Conservation (phyloP, 23 red algal genomes). For the Agarophyton chilense region DNA sequence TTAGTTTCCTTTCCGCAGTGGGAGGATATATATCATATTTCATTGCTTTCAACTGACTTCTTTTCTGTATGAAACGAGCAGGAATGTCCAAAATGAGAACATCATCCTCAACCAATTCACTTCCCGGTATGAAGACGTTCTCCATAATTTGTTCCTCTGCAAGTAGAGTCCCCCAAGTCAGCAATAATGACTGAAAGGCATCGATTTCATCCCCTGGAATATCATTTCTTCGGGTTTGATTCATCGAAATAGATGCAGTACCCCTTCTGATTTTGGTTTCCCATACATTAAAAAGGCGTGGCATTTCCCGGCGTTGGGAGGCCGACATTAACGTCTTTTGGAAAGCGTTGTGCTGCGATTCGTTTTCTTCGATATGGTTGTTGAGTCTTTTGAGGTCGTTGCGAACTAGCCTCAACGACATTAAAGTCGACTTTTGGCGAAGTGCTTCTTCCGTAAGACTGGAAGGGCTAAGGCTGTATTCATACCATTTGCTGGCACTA, state of each 20-base stretch:
- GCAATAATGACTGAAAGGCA: not conserved
- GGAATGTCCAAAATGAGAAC: not conserved
- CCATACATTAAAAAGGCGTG: constrained; percentile 6
- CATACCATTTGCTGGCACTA: constrained; percentile 20
- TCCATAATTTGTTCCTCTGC: not conserved
- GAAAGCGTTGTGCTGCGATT: not conserved
- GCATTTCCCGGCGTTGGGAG: constrained; percentile 16
- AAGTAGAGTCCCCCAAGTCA: constrained; percentile 15
- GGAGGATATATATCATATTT: too few species aligned
- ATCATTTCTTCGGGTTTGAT: not conserved
- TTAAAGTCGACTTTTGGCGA: constrained; percentile 12
- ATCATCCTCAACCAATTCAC: constrained; percentile 19
- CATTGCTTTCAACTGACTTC: not conserved
- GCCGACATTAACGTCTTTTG: not conserved
- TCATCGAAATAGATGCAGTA: not conserved
- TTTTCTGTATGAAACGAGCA: not conserved
- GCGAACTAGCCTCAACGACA: constrained; percentile 3
- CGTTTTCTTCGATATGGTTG: not conserved
- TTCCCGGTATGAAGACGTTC: constrained; percentile 16
- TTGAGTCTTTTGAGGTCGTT: not conserved
- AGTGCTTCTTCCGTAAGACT: constrained; percentile 20
- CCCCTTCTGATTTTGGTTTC: constrained; percentile 11
- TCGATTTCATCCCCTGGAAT: constrained; percentile 5
- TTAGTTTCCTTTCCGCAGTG: too few species aligned
- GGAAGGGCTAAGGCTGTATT: constrained; percentile 1